Evolutionary conservation across 2,329 filamentous ascomycete species (phyloP), one percentile per base, ranked within the genome.

Genomic region (Epicoccum sorghinum): DNA sequence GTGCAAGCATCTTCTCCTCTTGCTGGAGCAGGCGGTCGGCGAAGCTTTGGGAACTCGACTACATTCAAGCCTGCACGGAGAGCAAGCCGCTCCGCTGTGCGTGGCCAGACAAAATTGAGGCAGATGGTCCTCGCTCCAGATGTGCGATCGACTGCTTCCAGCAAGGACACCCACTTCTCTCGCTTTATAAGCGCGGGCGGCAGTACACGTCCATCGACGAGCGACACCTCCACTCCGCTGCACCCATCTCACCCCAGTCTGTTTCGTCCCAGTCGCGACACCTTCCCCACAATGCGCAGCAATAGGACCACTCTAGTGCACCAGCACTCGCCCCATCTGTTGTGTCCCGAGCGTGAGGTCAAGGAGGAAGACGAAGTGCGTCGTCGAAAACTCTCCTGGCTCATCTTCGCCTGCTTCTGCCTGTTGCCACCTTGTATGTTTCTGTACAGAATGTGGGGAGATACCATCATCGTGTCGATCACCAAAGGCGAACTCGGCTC

Each of bases 391-490:
- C 52, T 68, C n/a, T 76, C 71, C 3, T 72, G 71, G 67, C 42
- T 64, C 24, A 67, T 75, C 38, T 67, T 76, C 30, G 64, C 59
- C 1, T 47, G 61, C 1, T 76, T 72, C 51, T 70, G 67, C 42
- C 22, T 75, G 1, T 58, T 76, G 12, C 74, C 74, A 4, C 70
- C 74, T 6, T 59, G 69, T 10, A 68, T 75, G 25, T 60, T 76
- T 25, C 63, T 77, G 23, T 75, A 68, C 51, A 71, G 73, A n/a
- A 65, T 64, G 24, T 58, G 61, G 22, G 67, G 71, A 32, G 74
- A 77, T 52, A 46, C 51, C 2, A 48, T 73, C 39, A 72, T 77
- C 9, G 53, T 57, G 9, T 67, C 57, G 3, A 37, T 67, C 12
- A 72, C 73, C 0, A 58, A 69, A 5, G 74, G 73, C 10, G 59